phyloP scores from a whole-genome alignment of 352 stramenopile species.

The Globisporangium emineosum region DNA sequence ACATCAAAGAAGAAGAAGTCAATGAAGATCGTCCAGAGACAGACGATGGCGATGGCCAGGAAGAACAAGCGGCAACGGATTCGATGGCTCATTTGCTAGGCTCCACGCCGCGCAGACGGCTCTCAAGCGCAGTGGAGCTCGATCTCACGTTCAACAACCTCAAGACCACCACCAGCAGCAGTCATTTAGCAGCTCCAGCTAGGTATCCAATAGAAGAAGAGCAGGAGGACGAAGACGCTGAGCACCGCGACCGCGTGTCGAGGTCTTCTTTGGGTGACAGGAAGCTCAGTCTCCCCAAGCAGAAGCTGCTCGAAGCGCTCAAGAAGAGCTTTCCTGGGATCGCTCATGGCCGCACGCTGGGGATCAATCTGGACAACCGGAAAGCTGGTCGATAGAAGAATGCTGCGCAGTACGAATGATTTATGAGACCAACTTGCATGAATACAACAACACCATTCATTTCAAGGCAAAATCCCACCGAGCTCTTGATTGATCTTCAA shows the following conservation, averaged over 20 bases:
- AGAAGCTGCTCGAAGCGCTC: slow-evolving; percentile 66
- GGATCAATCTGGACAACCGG: not conserved
- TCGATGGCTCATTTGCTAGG: not conserved
- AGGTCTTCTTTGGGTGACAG: slow-evolving; percentile 13
- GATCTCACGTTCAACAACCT: slow-evolving; percentile 38
- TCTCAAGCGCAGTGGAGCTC: slow-evolving; percentile 50
- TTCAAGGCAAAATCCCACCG: not conserved
- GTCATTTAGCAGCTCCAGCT: not conserved
- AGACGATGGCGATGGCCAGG: slow-evolving; percentile 8
- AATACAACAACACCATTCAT: slow-evolving; percentile 1
- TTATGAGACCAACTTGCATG: not conserved
- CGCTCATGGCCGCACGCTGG: not conserved
- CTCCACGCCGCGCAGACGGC: slow-evolving; percentile 47
- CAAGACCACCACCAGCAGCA: not conserved
- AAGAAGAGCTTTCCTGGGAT: slow-evolving; percentile 36
- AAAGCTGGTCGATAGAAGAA: not conserved
- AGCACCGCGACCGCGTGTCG: not conserved
- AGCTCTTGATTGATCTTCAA: not conserved
- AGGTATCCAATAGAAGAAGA: not conserved
- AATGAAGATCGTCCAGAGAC: slow-evolving; percentile 15
- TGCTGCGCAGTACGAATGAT: not conserved
- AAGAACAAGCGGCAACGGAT: not conserved
- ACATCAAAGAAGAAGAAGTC: slow-evolving; percentile 9
- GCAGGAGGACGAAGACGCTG: not conserved
- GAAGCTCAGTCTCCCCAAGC: slow-evolving; percentile 53